These are phyloP conservation scores for Hyaloscypha finlandica DNA, from an alignment of 495 filamentous ascomycete genomes.

Conservation along the genomic window DNA sequence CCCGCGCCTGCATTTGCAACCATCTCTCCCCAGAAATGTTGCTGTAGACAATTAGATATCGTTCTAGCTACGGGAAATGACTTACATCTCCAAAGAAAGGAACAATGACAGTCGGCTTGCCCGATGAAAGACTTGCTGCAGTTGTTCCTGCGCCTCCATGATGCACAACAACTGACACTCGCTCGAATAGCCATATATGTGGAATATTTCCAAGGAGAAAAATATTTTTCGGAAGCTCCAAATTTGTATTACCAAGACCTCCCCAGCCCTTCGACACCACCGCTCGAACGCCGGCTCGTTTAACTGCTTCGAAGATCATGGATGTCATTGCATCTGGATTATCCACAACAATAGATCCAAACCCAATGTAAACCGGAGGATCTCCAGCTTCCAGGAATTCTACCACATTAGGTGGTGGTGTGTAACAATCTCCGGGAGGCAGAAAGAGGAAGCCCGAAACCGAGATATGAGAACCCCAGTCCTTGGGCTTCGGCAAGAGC, in stretches of 20 bases:
- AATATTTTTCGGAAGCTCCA: slow-evolving; percentile 50
- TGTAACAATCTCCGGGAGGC: slow-evolving; percentile 57
- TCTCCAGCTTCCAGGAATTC: slow-evolving; percentile 65
- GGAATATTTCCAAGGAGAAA: slow-evolving; percentile 64
- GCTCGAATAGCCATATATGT: slow-evolving; percentile 78
- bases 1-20: slow-evolving; percentile 69
- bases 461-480: slow-evolving; percentile 51
- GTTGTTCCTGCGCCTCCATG: slow-evolving; percentile 76
- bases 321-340: slow-evolving; percentile 64
- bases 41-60: slow-evolving; percentile 38
- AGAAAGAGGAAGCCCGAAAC: slow-evolving; percentile 57
- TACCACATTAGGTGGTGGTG: slow-evolving; percentile 57
- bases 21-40: slow-evolving; percentile 79
- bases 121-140: slow-evolving; percentile 63
- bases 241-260: slow-evolving; percentile 55
- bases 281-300: slow-evolving; percentile 64
- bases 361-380: slow-evolving; percentile 75
- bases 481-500: slow-evolving; percentile 72
- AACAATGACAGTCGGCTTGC: slow-evolving; percentile 70
- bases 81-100: slow-evolving; percentile 77
- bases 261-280: slow-evolving; percentile 81
- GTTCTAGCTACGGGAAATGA: neutral
- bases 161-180: slow-evolving; percentile 73
- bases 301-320: slow-evolving; percentile 66
- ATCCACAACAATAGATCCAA: slow-evolving; percentile 78